These are phyloP conservation scores for Penicillium sclerotiorum DNA, from an alignment of 2,329 filamentous ascomycete genomes.

Conservation along the genomic window DNA sequence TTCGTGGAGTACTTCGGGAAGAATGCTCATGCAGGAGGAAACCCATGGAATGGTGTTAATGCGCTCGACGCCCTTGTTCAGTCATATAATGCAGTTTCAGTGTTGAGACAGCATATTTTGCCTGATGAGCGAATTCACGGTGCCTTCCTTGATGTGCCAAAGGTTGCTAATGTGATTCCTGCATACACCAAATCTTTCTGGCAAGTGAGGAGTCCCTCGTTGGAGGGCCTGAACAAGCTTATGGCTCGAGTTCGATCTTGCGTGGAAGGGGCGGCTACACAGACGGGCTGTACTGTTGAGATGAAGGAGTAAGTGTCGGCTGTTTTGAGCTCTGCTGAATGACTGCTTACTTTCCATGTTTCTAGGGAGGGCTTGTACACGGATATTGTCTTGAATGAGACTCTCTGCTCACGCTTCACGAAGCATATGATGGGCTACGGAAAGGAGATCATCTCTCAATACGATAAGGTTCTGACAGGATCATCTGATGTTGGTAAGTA, in stretches of 20 bases:
- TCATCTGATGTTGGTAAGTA: conserved; percentile 52
- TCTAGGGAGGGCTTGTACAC: conserved; percentile 41
- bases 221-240: conserved; percentile 42
- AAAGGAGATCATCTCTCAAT: conserved; percentile 38
- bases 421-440: conserved; percentile 48
- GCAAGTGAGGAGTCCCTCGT: conserved; percentile 49
- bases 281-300: conserved; percentile 37
- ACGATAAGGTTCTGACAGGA: conserved; percentile 43
- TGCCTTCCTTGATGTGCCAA: conserved; percentile 57
- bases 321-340: too few relatives aligned
- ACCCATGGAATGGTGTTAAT: conserved; percentile 62
- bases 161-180: conserved; percentile 60
- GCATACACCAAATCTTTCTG: conserved; percentile 51
- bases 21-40: conserved; percentile 59
- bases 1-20: conserved; percentile 52
- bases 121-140: conserved; percentile 58
- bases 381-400: conserved; percentile 50
- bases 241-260: conserved; percentile 34
- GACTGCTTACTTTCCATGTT: too few relatives aligned
- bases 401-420: conserved; percentile 49
- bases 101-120: conserved; percentile 59
- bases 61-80: conserved; percentile 60
- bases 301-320: conserved; percentile 38
- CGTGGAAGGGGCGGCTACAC: conserved; percentile 38
- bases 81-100: conserved; percentile 49